Evolutionary conservation across 2,329 filamentous ascomycete species (phyloP).

Genomic region (Rugonectria rugulosa): DNA sequence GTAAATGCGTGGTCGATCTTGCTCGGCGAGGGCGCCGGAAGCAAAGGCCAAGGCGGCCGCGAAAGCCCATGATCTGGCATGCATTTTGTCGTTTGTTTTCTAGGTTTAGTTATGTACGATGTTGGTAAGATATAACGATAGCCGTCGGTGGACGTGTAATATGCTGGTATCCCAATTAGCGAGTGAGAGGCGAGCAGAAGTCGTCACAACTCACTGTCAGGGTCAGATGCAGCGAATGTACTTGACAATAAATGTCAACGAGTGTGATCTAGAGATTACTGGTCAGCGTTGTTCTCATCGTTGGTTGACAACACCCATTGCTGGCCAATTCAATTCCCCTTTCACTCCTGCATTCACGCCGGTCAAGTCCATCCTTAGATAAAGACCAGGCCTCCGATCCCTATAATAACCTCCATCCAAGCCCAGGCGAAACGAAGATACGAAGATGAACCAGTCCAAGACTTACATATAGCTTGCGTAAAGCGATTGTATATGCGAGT

Average conservation of each 20-base stretch:
- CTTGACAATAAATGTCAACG: conserved; percentile 64
- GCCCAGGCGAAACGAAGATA: neutral
- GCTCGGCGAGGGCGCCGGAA: conserved; percentile 54
- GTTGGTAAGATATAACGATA: conserved; percentile 26
- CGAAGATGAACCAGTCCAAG: neutral
- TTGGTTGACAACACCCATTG: neutral
- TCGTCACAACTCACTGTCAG: conserved; percentile 53
- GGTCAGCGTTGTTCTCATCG: conserved; percentile 18
- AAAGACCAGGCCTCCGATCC: neutral
- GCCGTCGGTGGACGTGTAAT: conserved; percentile 30
- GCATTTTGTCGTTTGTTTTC: conserved; percentile 52
- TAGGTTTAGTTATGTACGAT: conserved; percentile 30
- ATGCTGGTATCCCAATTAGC: conserved; percentile 27
- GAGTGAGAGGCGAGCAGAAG: neutral
- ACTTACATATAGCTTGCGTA: conserved; percentile 42
- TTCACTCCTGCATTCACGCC: neutral
- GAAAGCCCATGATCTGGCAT: conserved; percentile 54
- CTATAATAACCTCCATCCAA: neutral
- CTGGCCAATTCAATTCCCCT: neutral
- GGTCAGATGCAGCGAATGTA: conserved; percentile 62
- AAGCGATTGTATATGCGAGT: conserved; percentile 39
- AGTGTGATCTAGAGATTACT: conserved; percentile 47
- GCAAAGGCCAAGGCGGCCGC: conserved; percentile 59
- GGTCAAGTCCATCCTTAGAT: neutral
- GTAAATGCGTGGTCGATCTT: conserved; percentile 61